phyloP scores from a whole-genome alignment of 2,329 filamentous ascomycete species.

The Clonostachys chloroleuca region DNA sequence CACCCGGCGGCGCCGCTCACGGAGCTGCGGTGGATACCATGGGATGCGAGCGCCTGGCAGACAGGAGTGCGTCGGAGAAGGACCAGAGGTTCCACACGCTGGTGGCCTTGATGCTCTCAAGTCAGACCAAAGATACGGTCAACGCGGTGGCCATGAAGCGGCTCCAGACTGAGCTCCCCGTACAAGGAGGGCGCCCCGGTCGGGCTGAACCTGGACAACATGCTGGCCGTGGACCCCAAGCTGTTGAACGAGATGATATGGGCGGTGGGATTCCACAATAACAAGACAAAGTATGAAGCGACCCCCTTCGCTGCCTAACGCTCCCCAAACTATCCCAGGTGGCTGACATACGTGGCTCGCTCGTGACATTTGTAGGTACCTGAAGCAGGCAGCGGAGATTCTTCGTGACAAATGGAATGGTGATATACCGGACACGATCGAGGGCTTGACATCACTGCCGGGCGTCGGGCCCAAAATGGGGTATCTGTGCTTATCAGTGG shows the following conservation, averaged over 20 bases:
- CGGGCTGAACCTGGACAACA: slow-evolving; percentile 69
- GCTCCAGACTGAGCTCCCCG: slow-evolving; percentile 69
- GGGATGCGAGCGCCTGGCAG: slow-evolving; percentile 81
- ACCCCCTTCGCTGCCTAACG: background rate
- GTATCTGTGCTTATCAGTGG: slow-evolving; percentile 78
- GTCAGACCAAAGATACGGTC: slow-evolving; percentile 90
- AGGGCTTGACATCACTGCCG: slow-evolving; percentile 71
- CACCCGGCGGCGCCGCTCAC: slow-evolving; percentile 46
- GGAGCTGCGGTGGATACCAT: slow-evolving; percentile 94
- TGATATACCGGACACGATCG: slow-evolving; percentile 77
- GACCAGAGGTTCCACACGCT: slow-evolving; percentile 81
- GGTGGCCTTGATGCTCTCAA: slow-evolving; percentile 83
- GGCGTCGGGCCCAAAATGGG: slow-evolving; percentile 96
- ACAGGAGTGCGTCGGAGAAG: slow-evolving; percentile 38
- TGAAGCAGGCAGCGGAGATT: slow-evolving; percentile 71
- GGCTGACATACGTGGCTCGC: slow-evolving; percentile 2
- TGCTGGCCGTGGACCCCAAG: slow-evolving; percentile 66
- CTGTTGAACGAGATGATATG: slow-evolving; percentile 70
- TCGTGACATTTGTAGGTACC: slow-evolving; percentile 32
- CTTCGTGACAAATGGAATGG: slow-evolving; percentile 64
- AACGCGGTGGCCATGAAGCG: slow-evolving; percentile 79
- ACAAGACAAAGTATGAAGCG: slow-evolving; percentile 69
- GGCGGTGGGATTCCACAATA: slow-evolving; percentile 90
- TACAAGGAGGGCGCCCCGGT: slow-evolving; percentile 32
- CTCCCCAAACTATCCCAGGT: background rate